Evolutionary conservation across 2,329 filamentous ascomycete species (phyloP).

Genomic region (Aspergillus sergii): DNA sequence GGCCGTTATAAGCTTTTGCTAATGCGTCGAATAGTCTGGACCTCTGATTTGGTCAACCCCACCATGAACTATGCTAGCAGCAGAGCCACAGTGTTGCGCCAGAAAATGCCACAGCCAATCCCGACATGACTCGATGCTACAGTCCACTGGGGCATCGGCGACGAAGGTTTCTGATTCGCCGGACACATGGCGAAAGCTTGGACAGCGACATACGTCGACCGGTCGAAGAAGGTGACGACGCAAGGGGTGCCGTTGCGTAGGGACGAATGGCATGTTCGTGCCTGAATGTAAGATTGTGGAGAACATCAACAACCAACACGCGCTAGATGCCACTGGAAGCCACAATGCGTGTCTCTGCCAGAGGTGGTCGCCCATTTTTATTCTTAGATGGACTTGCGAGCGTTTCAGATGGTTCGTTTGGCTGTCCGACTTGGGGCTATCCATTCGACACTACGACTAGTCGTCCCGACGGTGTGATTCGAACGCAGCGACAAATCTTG

Average conservation of each 20-base stretch:
- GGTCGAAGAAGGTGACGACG: background rate
- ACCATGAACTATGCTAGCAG: background rate
- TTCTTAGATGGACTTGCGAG: background rate
- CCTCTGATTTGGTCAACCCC: background rate
- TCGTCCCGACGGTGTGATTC: background rate
- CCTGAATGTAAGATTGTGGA: slow-evolving; percentile 2
- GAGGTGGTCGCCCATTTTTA: background rate
- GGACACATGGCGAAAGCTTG: background rate
- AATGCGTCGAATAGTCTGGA: slow-evolving; percentile 1
- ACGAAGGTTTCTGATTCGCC: background rate
- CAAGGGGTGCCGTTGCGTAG: slow-evolving; percentile 2
- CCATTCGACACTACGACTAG: background rate
- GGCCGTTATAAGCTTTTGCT: slow-evolving; percentile 1
- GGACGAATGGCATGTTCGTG: slow-evolving; percentile 4
- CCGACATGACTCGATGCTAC: background rate
- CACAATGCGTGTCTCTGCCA: background rate
- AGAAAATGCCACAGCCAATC: slow-evolving; percentile 1
- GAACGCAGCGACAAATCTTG: background rate
- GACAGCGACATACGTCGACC: background rate
- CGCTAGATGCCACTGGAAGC: background rate
- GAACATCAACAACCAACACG: background rate
- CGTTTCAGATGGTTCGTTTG: background rate
- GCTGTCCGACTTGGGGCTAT: background rate
- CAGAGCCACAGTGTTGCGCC: background rate
- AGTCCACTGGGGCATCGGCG: background rate